Base-by-base conservation (phyloP, 2,329 filamentous ascomycete genomes). In the Phyllosticta capitalensis region DNA sequence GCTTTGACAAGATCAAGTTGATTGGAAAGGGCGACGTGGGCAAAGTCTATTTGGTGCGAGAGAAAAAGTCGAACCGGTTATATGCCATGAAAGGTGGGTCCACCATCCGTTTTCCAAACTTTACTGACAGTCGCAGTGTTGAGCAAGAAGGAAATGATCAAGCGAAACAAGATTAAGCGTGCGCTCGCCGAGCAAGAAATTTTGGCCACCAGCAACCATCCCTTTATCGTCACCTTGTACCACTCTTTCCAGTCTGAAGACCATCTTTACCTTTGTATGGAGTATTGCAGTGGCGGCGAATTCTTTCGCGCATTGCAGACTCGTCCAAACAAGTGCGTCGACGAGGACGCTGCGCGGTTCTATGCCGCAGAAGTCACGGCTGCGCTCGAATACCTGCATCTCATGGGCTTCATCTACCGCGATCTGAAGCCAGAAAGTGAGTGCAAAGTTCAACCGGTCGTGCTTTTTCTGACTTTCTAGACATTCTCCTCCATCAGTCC, bases 111-210 rank as follows among this genome's bases (percentile, higher is more conserved):
- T 51, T 19, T 22, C 28, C 53, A n/a, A 54, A 26, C 19, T 26
- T 10, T 56, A 52, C 71, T 76, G 64, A 75, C 65, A 55, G 56
- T 57, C 53, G 17, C 70, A 97, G 94, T 99, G 5, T 73, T 99
- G 74, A 97, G 92, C 81, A 99, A 99, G 77, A 96, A 97, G 80
- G 94, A 99, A 75, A 99, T 99, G 94, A 99, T 99, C 76, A 99
- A 99, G 79, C 88, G 94, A 61, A 99, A 99, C 81, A 99, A 99
- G 82, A 99, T 99, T 78, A 99, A 99, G 82, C 86, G 94, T 71
- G 94, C 94, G 14, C 81, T 99, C 66, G 94, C 94, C 45, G 94
- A 99, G 76, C 94, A 97, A 72, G 94, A 99, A 74, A 99, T 99
- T 65, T 79, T 99, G 58, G 94, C 94, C 9, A 99, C 94, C 50